Base-by-base conservation (phyloP, 1,284 basidiomycete species). In the Vanrija pseudolonga region DNA sequence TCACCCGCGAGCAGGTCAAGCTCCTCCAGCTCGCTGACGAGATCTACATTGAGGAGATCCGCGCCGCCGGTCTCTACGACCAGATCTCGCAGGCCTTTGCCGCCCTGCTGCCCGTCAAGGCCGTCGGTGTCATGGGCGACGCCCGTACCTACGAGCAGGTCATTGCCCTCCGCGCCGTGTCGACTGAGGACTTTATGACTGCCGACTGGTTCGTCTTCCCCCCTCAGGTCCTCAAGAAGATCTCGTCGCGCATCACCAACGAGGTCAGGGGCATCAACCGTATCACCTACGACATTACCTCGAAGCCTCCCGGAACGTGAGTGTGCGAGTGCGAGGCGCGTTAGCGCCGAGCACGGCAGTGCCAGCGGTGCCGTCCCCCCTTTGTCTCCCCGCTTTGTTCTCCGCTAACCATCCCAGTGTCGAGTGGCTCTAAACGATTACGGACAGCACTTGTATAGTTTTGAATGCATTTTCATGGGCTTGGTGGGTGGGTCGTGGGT, bases 11-110 rank as follows among this genome's bases (percentile, higher is more conserved):
- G 40, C 96, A 99, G 78, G 93, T 99, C 61, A 82, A 84, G 66
- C 90, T 96, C 61, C 81, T 96, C n/a, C 96, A 98, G 75, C 85
- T 88, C 50, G 96, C 95, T 2, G 96, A 98, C 76, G 83, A 79
- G 47, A 98, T 99, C 75, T 98, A 95, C 80, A 94, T 99, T 63
- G 93, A 98, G 66, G 96, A 98, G 80, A 97, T 99, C 68, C 84
- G 91, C 43, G 88, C 85, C 55, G 95, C 94, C 0, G 87, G 87
- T 1, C 78, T 98, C 53, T 98, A 99, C 77, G 86, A 95, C 72
- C 82, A 93, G 63, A 98, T 99, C 72, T 86, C 88, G 53, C 96
- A 99, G 77, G 96, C 96, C 1, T 98, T 98, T 70, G 94, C 94
- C 3, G 95, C 98, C 2, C 81, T 99, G 2, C 80, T 98, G n/a